Evolutionary conservation across 495 filamentous ascomycete genomes (phyloP), one percentile per base, ranked within the genome.

Genomic region (Talaromyces borbonicus): DNA sequence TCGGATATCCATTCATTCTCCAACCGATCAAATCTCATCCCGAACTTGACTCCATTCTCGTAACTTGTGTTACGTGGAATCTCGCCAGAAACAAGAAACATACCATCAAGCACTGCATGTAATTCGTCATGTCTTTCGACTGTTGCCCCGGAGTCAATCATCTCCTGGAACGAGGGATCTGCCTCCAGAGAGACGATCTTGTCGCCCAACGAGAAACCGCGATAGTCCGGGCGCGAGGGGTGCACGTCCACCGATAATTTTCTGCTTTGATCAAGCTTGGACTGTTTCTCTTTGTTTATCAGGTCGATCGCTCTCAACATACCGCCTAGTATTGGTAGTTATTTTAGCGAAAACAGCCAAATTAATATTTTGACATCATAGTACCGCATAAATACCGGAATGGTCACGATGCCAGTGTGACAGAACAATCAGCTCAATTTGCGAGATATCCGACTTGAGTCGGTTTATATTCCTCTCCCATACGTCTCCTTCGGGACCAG

Each of bases 341-440:
- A n/a, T n/a, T n/a, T n/a, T n/a, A n/a, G n/a, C n/a, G n/a, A n/a
- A n/a, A n/a, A n/a, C n/a, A n/a, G n/a, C n/a, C n/a, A n/a, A n/a
- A n/a, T n/a, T n/a, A n/a, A n/a, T n/a, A n/a, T n/a, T n/a, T n/a
- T n/a, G n/a, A n/a, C n/a, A n/a, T n/a, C n/a, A n/a, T n/a, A n/a
- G n/a, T n/a, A n/a, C n/a, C n/a, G n/a, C n/a, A n/a, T n/a, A n/a
- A n/a, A 5, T 5, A 67, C 66, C 71, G 32, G 69, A 74, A 54
- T 81, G 78, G 48, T 81, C 78, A 20, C 77, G 72, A 62, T 81
- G 78, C 77, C 77, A 81, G 49, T 81, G 78, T 5, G 71, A 93
- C 0, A 94, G 77, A 54, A 90, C 85, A 8, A 94, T 65, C 27
- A 78, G 70, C 49, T 85, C 82, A 31, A 94, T 75, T 52, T 82